phyloP scores from a whole-genome alignment of 345 rosid genomes.

The Populus ilicifolia region DNA sequence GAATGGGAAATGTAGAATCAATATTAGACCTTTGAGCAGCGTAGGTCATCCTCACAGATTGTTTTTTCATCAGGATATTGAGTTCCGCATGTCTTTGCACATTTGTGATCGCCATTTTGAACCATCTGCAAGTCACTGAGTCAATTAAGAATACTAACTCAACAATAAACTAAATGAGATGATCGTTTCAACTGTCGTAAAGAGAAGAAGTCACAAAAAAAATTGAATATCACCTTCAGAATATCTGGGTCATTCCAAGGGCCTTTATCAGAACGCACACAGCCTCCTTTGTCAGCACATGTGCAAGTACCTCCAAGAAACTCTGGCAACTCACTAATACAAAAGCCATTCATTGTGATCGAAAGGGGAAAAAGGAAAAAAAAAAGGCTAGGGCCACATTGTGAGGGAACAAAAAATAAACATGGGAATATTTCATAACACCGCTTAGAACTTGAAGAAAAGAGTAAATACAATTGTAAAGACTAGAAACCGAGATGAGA shows the following conservation, averaged over 20 bases:
- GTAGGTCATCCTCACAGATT: slow-evolving; percentile 42
- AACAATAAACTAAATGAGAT: slow-evolving; percentile 1
- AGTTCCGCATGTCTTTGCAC: slow-evolving; percentile 36
- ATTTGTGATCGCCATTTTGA: slow-evolving; percentile 66
- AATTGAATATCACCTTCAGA: slow-evolving; percentile 47
- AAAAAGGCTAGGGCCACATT: slow-evolving; percentile 5
- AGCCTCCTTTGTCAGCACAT: slow-evolving; percentile 81
- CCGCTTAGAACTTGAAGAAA: neutral
- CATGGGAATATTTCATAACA: neutral
- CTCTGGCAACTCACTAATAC: slow-evolving; percentile 74
- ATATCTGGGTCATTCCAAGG: slow-evolving; percentile 81
- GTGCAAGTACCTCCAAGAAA: slow-evolving; percentile 91
- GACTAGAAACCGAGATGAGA: neutral
- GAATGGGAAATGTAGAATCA: neutral
- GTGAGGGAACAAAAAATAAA: neutral
- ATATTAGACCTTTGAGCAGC: slow-evolving; percentile 39
- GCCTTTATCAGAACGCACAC: slow-evolving; percentile 92
- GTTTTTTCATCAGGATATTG: slow-evolving; percentile 40
- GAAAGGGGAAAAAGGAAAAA: neutral
- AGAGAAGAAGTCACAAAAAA: neutral
- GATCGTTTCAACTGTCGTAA: neutral
- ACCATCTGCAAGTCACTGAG: slow-evolving; percentile 50
- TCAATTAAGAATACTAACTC: neutral
- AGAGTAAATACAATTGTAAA: neutral
- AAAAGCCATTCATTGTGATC: slow-evolving; percentile 4